Base-by-base conservation (phyloP, 495 filamentous ascomycete genomes). In the Aspergillus steynii region DNA sequence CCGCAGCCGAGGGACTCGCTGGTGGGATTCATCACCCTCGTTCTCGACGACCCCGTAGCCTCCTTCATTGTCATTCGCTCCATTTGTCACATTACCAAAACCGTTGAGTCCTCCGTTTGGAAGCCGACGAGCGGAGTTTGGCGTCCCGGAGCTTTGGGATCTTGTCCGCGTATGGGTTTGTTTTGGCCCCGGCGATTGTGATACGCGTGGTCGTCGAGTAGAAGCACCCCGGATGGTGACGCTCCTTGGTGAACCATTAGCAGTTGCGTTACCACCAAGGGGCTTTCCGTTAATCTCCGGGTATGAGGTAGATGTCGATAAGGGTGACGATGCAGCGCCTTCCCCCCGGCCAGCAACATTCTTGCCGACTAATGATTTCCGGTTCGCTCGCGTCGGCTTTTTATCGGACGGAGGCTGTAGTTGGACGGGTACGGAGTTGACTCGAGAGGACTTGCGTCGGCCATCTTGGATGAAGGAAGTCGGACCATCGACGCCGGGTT, bases 381-480 rank as follows among this genome's bases (percentile, higher is more conserved):
- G 74, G 42, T 71, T 69, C 20, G 76, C 79, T 60, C 85, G 82
- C 55, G 81, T 84, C 53, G 77, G 76, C 66, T 84, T 79, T 72
- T 90, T 96, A 34, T 85, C 84, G 29, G 85, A 83, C 31, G 75
- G 80, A 37, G 88, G 81, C 65, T 91, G 86, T 57, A 90, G 72
- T 61, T 91, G 88, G 34, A 88, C 62, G n/a, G 90, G 90, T 25
- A 90, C 74, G 31, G 77, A 74, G 70, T 96, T 96, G 58, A 90
- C 90, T 62, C 93, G 82, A 42, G 90, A 90, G 8, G 93, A 97
- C 72, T 92, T 95, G 58, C 95, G 85, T 62, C 86, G 87, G 50
- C 95, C 95, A 76, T 91, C 88, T 62, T 88, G 86, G 28, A 88
- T 74, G 64, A 96, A 91, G 0, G 90, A 89, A 8, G 95, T 91